Base-by-base conservation (phyloP, 768 basidiomycete genomes). In the Rhodotorula diobovata region DNA sequence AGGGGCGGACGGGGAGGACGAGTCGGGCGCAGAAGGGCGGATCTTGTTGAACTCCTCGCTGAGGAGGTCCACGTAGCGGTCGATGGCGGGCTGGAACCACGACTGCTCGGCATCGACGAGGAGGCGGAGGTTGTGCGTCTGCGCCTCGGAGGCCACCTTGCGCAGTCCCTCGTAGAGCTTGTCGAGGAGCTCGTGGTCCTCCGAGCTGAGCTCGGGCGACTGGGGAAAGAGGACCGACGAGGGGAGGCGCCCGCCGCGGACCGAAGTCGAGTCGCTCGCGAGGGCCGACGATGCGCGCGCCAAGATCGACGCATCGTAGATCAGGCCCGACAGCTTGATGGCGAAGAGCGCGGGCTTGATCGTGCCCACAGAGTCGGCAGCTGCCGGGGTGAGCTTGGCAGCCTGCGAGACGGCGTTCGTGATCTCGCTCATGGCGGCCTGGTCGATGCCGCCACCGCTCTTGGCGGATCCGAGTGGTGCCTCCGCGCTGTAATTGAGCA, bases 81-180 rank as follows among this genome's bases (percentile, higher is more conserved):
- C 77, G 61, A 79, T 77, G 6, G 70, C 73, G 23, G 76, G 76
- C 70, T 79, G 77, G 73, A 61, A 77, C 75, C 76, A 77, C n/a
- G 75, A 72, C 61, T 78, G 74, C 71, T 79, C 78, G 28, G 78
- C 77, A 56, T 79, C 78, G 43, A 79, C 73, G 28, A 74, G 35
- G 41, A 79, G 63, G 35, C 78, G 70, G 2, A 78, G 76, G 18
- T 77, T 76, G 35, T 66, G 66, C 37, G 59, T 53, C 45, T 55
- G 56, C 14, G 78, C 77, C n/a, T 71, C 68, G 28, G n/a, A 10
- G 32, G 68, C 59, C n/a, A 79, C 67, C 15, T 53, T 59, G 30
- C 76, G 56, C 18, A 79, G 67, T 15, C 74, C 76, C 0, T 66
- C 56, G 54, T 75, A 70, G 2, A 79, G 75, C 23, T 66, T 43